Evolutionary conservation across 164 flowering plant genomes (phyloP).

Genomic region (Annona squamosa): DNA sequence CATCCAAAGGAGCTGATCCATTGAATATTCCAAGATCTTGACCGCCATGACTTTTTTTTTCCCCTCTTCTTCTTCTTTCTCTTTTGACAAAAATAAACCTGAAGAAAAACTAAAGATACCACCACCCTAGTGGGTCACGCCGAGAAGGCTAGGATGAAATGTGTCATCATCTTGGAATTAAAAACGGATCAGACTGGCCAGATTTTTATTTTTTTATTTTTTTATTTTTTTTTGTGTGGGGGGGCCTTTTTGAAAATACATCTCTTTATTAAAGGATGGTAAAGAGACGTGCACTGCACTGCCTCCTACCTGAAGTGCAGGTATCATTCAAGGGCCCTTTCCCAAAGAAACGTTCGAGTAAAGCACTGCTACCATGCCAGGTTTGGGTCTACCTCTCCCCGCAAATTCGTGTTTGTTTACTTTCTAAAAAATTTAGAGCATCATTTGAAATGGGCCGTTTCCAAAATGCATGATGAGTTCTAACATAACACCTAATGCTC

Average conservation of each 20-base stretch:
- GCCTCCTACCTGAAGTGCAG: conserved; percentile 4
- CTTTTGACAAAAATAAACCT: neutral
- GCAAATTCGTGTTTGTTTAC: neutral
- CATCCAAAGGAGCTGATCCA: neutral
- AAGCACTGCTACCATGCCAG: neutral
- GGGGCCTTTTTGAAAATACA: neutral
- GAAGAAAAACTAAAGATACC: neutral
- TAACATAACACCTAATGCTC: neutral
- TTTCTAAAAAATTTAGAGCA: neutral
- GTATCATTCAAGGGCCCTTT: conserved; percentile 3
- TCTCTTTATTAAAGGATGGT: conserved; percentile 6
- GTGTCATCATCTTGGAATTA: neutral
- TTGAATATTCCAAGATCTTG: neutral
- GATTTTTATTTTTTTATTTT: neutral
- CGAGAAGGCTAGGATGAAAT: neutral
- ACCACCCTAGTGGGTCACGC: neutral
- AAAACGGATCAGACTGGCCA: conserved; percentile 1
- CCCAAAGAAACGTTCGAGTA: neutral
- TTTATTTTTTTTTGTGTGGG: no score
- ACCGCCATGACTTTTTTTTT: neutral
- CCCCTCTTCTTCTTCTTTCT: neutral
- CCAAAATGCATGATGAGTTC: neutral
- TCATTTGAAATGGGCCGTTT: neutral
- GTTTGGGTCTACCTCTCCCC: neutral
- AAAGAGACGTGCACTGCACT: conserved; percentile 4